A percentile compares a stretch with the other conserved stretches of the same genome.
These are phyloP conservation scores for Canariomyces notabilis DNA, from an alignment of 2,329 filamentous ascomycete species.

Conservation along the genomic window DNA sequence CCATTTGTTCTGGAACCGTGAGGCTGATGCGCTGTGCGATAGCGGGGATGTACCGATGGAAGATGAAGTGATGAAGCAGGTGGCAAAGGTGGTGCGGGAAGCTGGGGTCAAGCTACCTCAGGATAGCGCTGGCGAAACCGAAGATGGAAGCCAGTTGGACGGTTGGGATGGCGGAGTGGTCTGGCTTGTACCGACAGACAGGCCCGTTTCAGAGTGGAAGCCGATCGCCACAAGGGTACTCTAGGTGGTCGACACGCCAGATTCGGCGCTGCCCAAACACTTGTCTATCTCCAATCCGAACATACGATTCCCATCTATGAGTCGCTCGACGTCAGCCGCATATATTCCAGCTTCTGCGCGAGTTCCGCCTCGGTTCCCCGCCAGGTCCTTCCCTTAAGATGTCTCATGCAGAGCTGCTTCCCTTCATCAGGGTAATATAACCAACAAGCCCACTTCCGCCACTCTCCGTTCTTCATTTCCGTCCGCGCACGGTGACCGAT, in stretches of 20 bases:
- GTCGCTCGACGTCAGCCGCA: slow-evolving; percentile 16
- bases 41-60: slow-evolving; percentile 27
- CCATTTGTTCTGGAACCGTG: background rate
- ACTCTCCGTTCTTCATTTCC: slow-evolving; percentile 52
- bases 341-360: slow-evolving; percentile 21
- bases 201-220: slow-evolving; percentile 27
- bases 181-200: slow-evolving; percentile 31
- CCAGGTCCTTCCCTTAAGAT: slow-evolving; percentile 49
- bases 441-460: slow-evolving; percentile 52
- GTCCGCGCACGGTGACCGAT: slow-evolving; percentile 49
- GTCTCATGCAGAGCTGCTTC: slow-evolving; percentile 41
- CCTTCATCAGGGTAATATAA: slow-evolving; percentile 48
- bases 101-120: slow-evolving; percentile 21
- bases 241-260: background rate
- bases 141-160: background rate
- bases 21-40: background rate
- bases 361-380: slow-evolving; percentile 34
- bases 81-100: slow-evolving; percentile 23
- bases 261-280: background rate
- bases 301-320: background rate
- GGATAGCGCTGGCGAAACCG: background rate
- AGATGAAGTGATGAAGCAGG: slow-evolving; percentile 22
- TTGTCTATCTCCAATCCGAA: background rate
- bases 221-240: slow-evolving; percentile 28
- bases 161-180: slow-evolving; percentile 30